These are phyloP conservation scores for Arabidopsis thaliana DNA, from an alignment of 345 rosid genomes.

Conservation along the genomic window DNA sequence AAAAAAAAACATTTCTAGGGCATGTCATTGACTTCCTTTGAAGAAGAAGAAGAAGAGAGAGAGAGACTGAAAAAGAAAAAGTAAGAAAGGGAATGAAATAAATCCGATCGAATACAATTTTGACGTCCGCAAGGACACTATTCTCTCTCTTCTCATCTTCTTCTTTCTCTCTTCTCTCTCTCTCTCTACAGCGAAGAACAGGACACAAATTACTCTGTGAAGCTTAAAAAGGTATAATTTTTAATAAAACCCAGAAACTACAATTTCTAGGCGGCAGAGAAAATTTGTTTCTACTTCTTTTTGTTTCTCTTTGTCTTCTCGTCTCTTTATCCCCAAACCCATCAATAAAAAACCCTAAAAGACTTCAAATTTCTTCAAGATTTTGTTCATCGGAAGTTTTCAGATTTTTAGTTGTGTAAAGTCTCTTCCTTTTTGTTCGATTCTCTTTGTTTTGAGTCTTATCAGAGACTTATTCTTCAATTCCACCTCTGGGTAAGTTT, in stretches of 20 bases:
- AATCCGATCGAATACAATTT: slow-evolving; percentile 73
- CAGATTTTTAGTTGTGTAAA: neutral
- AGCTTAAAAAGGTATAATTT: slow-evolving; percentile 21
- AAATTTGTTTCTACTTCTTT: slow-evolving; percentile 29
- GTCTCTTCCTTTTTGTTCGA: neutral
- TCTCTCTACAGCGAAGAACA: slow-evolving; percentile 69
- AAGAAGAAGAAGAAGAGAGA: slow-evolving; percentile 43
- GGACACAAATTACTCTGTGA: slow-evolving; percentile 45
- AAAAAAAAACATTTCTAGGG: slow-evolving; percentile 31
- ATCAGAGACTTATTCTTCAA: slow-evolving; percentile 29
- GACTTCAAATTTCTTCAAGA: neutral
- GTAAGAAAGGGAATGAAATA: slow-evolving; percentile 58
- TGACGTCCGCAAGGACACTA: slow-evolving; percentile 96
- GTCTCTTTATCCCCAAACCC: slow-evolving; percentile 14
- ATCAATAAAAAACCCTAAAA: slow-evolving; percentile 48
- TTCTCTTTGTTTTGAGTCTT: slow-evolving; percentile 20
- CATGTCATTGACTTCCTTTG: slow-evolving; percentile 59
- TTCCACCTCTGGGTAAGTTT: slow-evolving; percentile 48
- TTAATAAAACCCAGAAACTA: slow-evolving; percentile 23
- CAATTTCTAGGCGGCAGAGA: slow-evolving; percentile 40
- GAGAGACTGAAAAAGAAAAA: slow-evolving; percentile 39
- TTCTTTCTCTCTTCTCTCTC: slow-evolving; percentile 40
- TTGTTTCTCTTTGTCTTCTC: neutral
- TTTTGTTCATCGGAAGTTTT: neutral
- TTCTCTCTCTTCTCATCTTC: slow-evolving; percentile 36